Conservation (phyloP, 306 rosid genomes). For the Trifolium pratense region DNA sequence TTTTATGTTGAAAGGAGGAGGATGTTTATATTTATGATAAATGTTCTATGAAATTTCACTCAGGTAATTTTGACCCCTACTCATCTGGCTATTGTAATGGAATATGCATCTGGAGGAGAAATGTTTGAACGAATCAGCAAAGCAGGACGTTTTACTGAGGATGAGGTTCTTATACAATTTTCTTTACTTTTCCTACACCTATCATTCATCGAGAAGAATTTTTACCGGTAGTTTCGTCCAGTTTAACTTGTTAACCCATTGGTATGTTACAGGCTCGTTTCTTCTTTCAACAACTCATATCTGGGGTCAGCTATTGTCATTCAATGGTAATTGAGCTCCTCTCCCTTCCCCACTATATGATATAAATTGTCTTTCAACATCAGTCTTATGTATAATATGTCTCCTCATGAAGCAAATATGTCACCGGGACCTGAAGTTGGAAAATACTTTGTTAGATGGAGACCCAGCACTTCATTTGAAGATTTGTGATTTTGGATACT, state of each 20-base stretch:
- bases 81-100: constrained; percentile 96
- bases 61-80: constrained; percentile 91
- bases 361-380: background rate
- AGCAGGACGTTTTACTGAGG: constrained; percentile 83
- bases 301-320: constrained; percentile 95
- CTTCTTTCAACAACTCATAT: constrained; percentile 96
- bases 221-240: background rate
- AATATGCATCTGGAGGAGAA: constrained; percentile 97
- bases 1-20: background rate
- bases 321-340: constrained; percentile 69
- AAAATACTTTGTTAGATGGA: constrained; percentile 95
- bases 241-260: constrained; percentile 29
- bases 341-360: background rate
- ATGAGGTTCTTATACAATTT: constrained; percentile 64
- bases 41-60: constrained; percentile 12
- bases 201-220: background rate
- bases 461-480: constrained; percentile 82
- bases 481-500: constrained; percentile 97
- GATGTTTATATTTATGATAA: constrained; percentile 5
- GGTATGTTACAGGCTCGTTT: constrained; percentile 80
- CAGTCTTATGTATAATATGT: constrained; percentile 25
- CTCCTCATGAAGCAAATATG: constrained; percentile 84
- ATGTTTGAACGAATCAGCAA: constrained; percentile 74
- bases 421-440: constrained; percentile 94
- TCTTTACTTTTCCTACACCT: constrained; percentile 17